These are phyloP conservation scores for Biscogniauxia sp. DNA, from an alignment of 2,329 filamentous ascomycete genomes.

Conservation along the genomic window DNA sequence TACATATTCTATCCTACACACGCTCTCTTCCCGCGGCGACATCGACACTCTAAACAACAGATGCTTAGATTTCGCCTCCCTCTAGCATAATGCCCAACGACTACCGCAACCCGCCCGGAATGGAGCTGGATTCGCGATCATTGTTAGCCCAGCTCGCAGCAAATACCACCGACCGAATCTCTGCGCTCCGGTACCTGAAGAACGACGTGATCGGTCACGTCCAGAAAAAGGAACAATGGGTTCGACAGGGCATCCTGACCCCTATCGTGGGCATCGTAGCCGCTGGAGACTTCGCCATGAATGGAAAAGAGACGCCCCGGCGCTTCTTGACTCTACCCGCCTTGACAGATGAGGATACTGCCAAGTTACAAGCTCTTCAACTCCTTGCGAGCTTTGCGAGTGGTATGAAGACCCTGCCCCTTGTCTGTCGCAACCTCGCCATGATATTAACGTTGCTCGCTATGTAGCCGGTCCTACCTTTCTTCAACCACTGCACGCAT, in stretches of 20 bases:
- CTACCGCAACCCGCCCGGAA: slow-evolving; percentile 14
- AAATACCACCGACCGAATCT: slow-evolving; percentile 51
- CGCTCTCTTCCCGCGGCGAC: too few relatives aligned
- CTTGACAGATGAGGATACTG: slow-evolving; percentile 62
- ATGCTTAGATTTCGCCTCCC: not conserved
- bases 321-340: slow-evolving; percentile 33
- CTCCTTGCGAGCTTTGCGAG: slow-evolving; percentile 82
- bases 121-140: slow-evolving; percentile 26
- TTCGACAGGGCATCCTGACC: slow-evolving; percentile 67
- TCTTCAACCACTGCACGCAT: slow-evolving; percentile 69
- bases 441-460: slow-evolving; percentile 14
- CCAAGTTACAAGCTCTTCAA: slow-evolving; percentile 75
- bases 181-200: slow-evolving; percentile 71
- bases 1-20: not conserved
- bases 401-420: slow-evolving; percentile 50
- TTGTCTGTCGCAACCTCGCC: not conserved
- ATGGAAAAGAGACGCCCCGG: slow-evolving; percentile 39
- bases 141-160: slow-evolving; percentile 41
- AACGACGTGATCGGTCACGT: slow-evolving; percentile 87
- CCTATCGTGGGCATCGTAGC: slow-evolving; percentile 50
- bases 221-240: slow-evolving; percentile 78
- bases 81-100: not conserved
- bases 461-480: slow-evolving; percentile 73
- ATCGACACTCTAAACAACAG: not conserved
- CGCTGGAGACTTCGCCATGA: slow-evolving; percentile 32